Conservation (phyloP, 208 protist genomes). For the Trypanosoma rangeli region DNA sequence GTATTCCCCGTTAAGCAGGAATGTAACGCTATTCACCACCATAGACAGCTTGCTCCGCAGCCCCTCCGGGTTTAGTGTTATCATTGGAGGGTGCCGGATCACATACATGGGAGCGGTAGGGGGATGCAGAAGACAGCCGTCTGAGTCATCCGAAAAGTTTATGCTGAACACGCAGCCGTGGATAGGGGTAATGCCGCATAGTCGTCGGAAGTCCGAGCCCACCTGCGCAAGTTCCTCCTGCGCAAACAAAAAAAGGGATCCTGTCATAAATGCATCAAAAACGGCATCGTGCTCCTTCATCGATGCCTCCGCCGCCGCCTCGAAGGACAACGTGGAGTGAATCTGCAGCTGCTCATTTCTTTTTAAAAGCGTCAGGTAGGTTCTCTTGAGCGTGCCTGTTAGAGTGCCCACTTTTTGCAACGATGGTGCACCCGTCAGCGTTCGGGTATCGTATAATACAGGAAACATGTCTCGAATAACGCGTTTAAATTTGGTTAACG, state of each 20-base stretch:
- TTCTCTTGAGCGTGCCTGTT: constrained; percentile 39
- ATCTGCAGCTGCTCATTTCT: neutral
- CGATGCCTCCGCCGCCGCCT: neutral
- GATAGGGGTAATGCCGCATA: constrained; percentile 34
- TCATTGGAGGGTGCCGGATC: neutral
- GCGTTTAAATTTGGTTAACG: constrained; percentile 45
- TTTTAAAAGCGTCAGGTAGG: constrained; percentile 12
- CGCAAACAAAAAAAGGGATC: constrained; percentile 48
- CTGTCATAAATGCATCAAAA: constrained; percentile 59
- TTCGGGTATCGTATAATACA: constrained; percentile 61
- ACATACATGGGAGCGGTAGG: constrained; percentile 3
- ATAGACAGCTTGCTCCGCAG: constrained; percentile 4
- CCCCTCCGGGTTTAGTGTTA: neutral
- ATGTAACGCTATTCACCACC: neutral
- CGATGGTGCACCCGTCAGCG: constrained; percentile 38
- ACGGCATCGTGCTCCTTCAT: constrained; percentile 33
- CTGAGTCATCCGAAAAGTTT: constrained; percentile 26
- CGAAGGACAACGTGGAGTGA: neutral
- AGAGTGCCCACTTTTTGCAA: constrained; percentile 45
- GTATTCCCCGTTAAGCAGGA: constrained; percentile 17
- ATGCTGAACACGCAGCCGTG: constrained; percentile 38
- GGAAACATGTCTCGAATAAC: constrained; percentile 48
- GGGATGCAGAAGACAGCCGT: constrained; percentile 31
- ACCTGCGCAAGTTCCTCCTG: constrained; percentile 25
- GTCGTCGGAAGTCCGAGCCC: constrained; percentile 20